phyloP scores from a whole-genome alignment of 2,329 filamentous ascomycete genomes.

The Colletotrichum eleusines region DNA sequence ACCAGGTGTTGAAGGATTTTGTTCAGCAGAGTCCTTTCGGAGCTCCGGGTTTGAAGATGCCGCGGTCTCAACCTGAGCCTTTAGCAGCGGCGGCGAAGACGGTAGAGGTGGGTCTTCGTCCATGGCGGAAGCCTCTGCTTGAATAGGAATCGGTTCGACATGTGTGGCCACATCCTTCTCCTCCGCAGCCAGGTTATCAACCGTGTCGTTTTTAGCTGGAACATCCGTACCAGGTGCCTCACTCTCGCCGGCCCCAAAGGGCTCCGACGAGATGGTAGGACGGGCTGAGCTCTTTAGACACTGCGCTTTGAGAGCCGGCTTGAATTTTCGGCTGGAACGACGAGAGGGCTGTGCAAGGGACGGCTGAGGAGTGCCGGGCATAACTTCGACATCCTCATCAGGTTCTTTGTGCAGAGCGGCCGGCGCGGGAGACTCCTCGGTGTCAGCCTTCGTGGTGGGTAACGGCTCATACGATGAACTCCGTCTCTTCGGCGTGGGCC shows the following conservation, averaged over 20 bases:
- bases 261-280: not conserved
- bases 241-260: not conserved
- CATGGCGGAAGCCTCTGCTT: too few relatives aligned
- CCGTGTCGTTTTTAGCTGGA: too few relatives aligned
- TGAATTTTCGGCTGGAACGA: conserved; percentile 31
- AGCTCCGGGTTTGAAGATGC: not conserved
- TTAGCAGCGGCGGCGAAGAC: conserved; percentile 32
- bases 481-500: not conserved
- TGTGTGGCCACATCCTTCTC: not conserved
- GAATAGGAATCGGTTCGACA: not conserved
- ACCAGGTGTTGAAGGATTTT: conserved; percentile 12
- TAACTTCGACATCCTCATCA: not conserved
- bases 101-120: conserved; percentile 20
- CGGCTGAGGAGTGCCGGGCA: not conserved
- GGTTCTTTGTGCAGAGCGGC: not conserved
- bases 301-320: conserved; percentile 33
- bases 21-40: not conserved
- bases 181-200: too few relatives aligned
- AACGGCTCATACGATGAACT: conserved; percentile 8
- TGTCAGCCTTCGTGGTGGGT: not conserved
- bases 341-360: conserved; percentile 20
- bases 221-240: not conserved
- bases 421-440: not conserved
- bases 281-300: not conserved
- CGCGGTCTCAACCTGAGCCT: not conserved